Evolutionary conservation across 2,329 filamentous ascomycete species (phyloP), one percentile per base, ranked within the genome.

Genomic region (Sporothrix humicola): DNA sequence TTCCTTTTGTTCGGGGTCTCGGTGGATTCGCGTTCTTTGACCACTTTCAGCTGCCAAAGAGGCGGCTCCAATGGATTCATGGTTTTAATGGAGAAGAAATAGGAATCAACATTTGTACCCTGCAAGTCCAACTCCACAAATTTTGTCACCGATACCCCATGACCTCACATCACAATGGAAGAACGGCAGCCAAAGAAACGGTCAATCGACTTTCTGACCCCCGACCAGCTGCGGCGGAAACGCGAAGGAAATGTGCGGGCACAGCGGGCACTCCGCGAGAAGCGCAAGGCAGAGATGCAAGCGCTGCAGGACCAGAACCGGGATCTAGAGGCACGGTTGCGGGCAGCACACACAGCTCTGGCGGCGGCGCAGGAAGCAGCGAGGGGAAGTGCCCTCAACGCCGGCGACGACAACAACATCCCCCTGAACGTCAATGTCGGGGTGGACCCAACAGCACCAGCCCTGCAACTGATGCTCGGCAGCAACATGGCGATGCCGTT

Each of bases 231-330:
- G 8, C 58, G 58, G 3, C 58, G 58, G 13, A 61, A 61, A 42
- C 58, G 58, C 15, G 58, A 61, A 13, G 58, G 58, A 1, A 61
- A 61, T 42, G 58, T 61, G 1, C 26, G 58, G 13, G 58, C 58
- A 61, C 58, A 61, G 10, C 23, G 58, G 23, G 26, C 23, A 42
- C 23, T 61, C 12, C 58, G 58, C 23, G 58, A 61, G 31, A 61
- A 61, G 58, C 58, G 58, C 26, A 61, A 61, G 15, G 58, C 58
- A 10, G 58, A 61, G 58, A 61, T 61, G 58, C 58, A 61, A 26
- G 15, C 58, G 13, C 26, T 61, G 26, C 58, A 61, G 6, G 58
- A 61, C 58, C 58, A 61, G 58, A 61, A 61, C 58, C 23, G 58
- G 8, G 58, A 61, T 2, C 26, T 61, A 0, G 58, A 61, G 6